phyloP scores from a whole-genome alignment of 352 stramenopile genomes.

The Globisporangium iwayamae region DNA sequence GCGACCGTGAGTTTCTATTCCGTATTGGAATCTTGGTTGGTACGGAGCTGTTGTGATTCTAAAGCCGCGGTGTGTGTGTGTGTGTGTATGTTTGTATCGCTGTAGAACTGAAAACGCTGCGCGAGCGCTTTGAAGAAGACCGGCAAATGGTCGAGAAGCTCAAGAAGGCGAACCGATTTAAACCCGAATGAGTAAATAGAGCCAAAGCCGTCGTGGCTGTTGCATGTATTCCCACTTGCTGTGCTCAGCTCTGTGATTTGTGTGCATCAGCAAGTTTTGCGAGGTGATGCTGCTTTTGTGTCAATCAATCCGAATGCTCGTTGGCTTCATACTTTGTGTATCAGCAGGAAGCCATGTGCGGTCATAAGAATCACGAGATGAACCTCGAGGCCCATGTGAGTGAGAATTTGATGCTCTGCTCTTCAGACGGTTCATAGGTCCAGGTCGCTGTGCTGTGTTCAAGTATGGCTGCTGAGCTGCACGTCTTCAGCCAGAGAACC shows the following conservation, averaged over 20 bases:
- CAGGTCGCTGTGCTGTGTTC: too few species aligned
- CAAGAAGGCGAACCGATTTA: conserved; percentile 80
- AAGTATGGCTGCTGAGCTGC: too few species aligned
- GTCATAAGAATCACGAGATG: too few species aligned
- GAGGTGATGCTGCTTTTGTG: background rate
- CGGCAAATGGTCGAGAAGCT: conserved; percentile 74
- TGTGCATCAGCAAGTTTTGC: background rate
- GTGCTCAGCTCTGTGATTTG: background rate
- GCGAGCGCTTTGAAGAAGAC: conserved; percentile 84
- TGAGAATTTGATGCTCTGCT: too few species aligned
- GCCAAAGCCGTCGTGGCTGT: background rate
- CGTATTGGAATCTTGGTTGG: background rate
- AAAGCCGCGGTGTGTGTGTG: background rate
- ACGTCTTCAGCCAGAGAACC: too few species aligned
- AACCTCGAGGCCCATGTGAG: too few species aligned
- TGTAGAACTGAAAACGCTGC: conserved; percentile 76
- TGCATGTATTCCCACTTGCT: background rate
- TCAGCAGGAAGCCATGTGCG: too few species aligned
- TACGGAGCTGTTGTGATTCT: background rate
- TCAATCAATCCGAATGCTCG: background rate
- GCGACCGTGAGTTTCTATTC: conserved; percentile 54
- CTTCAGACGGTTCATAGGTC: too few species aligned
- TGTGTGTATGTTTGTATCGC: conserved; percentile 12
- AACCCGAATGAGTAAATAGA: conserved; percentile 52
- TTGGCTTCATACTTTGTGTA: too few species aligned